Evolutionary conservation across 306 rosid species (phyloP), one percentile per base, ranked within the genome.

Genomic region (Cucumis cinereus): DNA sequence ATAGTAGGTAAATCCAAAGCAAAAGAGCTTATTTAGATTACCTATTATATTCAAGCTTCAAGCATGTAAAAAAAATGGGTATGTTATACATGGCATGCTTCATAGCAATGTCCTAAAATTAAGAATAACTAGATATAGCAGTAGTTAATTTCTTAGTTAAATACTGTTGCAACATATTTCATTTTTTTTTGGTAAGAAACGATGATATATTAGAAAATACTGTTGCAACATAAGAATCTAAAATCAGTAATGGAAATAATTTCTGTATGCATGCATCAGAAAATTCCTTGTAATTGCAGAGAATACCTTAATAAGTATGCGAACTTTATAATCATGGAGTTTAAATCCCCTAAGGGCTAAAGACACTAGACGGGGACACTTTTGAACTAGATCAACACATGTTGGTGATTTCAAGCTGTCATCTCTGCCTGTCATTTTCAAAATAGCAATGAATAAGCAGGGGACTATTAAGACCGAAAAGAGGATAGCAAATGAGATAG

Each of bases 341-440:
- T 90, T 94, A 86, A 90, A 92, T 82, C 99, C 99, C 87, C 98
- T 86, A 52, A 94, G 96, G 70, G 98, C 89, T 87, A 94, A 85
- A 82, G 99, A 90, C 26, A 83, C 82, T 78, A 94, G 81, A 89
- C 81, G 85, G 69, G 97, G 98, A 79, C 99, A 94, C 77, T 80
- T 86, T 73, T 70, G 81, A 58, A 89, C 90, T n/a, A 94, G 88
- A 81, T 82, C 91, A 77, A 67, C 45, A 63, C 98, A 94, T 59
- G 99, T 92, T 69, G 89, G 93, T 2, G 88, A 80, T 71, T 94
- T 94, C 96, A 94, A 88, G 85, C 97, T 94, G 90, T 94, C 96
- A 80, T 94, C 97, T 86, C 98, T 88, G 83, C 99, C 99, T 94
- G 89, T 54, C 45, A 86, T 73, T 79, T 63, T 41, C 55, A 55